phyloP scores from a whole-genome alignment of 257 asterid species.

The Nicotiana otophora region DNA sequence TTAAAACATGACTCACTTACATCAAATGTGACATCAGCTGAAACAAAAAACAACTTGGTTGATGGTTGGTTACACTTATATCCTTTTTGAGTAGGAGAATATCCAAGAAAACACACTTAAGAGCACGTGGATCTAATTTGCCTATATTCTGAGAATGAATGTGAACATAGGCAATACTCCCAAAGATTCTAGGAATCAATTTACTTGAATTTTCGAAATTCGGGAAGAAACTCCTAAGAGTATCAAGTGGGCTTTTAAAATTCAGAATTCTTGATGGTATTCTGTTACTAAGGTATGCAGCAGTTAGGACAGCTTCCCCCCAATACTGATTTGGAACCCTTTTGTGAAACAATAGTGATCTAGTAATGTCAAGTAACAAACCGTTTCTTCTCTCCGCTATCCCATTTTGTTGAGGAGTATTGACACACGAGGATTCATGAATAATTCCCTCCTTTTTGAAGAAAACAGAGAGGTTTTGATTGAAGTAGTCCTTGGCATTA shows the following conservation, averaged over 20 bases:
- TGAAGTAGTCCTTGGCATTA: conserved; percentile 6
- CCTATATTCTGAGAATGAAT: not conserved
- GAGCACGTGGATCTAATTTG: not conserved
- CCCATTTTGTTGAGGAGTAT: no score
- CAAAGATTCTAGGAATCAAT: not conserved
- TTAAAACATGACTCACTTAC: not conserved
- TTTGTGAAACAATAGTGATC: no score
- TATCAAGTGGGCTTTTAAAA: no score
- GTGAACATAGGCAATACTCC: not conserved
- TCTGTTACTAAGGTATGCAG: no score
- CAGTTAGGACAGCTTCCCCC: not conserved
- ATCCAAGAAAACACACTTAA: not conserved
- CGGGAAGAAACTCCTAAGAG: not conserved
- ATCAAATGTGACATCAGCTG: no score
- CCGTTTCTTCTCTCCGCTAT: no score
- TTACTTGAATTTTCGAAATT: not conserved
- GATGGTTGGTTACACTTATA: no score
- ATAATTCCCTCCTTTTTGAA: not conserved
- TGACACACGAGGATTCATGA: not conserved
- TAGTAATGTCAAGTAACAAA: no score
- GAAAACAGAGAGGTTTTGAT: not conserved
- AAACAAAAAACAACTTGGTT: no score
- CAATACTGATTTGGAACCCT: not conserved
- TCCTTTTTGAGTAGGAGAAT: no score
- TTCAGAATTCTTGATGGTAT: no score